These are phyloP conservation scores for Xylaria longipes DNA, from an alignment of 495 filamentous ascomycete genomes.

Conservation along the genomic window DNA sequence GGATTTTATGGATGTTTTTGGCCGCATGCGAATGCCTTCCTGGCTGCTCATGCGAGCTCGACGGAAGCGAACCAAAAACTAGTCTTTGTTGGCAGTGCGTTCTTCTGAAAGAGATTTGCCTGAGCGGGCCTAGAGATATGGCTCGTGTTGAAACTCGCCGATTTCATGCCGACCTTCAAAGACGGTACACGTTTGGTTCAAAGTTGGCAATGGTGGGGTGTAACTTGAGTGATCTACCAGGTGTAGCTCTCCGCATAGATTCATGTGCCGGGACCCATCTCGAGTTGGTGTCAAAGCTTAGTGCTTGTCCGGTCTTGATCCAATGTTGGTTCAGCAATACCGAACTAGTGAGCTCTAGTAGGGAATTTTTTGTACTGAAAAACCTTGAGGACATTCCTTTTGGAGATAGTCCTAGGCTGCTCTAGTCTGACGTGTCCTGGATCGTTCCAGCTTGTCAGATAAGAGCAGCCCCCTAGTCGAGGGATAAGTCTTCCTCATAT, in stretches of 20 bases:
- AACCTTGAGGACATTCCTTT: conserved; percentile 45
- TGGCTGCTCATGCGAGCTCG: conserved; percentile 36
- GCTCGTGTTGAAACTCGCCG: conserved; percentile 42
- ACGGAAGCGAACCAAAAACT: conserved; percentile 87
- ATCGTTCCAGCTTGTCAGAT: conserved; percentile 36
- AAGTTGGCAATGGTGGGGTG: conserved; percentile 28
- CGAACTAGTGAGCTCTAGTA: conserved; percentile 29
- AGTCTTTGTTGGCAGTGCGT: conserved; percentile 81
- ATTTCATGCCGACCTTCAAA: conserved; percentile 47
- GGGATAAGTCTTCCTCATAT: conserved; percentile 65
- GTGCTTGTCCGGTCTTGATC: conserved; percentile 74
- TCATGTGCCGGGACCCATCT: conserved; percentile 77
- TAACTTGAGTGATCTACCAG: conserved; percentile 23
- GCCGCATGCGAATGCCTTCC: conserved; percentile 71
- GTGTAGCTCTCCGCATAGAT: conserved; percentile 19
- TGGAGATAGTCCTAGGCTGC: conserved; percentile 54
- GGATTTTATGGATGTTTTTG: conserved; percentile 89
- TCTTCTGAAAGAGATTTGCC: conserved; percentile 67
- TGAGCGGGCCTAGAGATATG: conserved; percentile 44
- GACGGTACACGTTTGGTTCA: conserved; percentile 42
- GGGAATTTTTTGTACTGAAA: conserved; percentile 35
- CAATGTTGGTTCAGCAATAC: conserved; percentile 30
- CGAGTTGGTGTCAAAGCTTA: conserved; percentile 94
- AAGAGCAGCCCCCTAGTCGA: conserved; percentile 63
- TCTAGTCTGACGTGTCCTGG: conserved; percentile 31